Percentiles rank a stretch among this genome's conserved stretches.
Conservation (phyloP, 2,329 filamentous ascomycete species). For the Plectosphaerella cucumerina region DNA sequence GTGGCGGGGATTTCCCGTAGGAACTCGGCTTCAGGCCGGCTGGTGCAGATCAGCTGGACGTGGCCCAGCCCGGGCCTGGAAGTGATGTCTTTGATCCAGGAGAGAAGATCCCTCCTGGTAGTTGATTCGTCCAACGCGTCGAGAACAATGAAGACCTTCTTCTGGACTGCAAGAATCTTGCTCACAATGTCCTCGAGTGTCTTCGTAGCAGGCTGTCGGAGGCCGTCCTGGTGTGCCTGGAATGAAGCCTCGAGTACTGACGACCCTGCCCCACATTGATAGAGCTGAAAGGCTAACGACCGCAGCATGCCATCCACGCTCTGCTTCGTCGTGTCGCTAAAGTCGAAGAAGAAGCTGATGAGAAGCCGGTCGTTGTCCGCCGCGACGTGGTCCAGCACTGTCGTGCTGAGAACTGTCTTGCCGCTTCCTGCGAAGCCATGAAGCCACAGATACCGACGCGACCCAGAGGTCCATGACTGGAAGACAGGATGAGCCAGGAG, state of each 20-base stretch:
- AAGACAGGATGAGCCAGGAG: constrained; percentile 7
- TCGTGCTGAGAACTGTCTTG: background rate
- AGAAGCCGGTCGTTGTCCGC: background rate
- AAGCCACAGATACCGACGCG: constrained; percentile 6
- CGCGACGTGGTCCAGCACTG: background rate
- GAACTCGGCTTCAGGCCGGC: constrained; percentile 3
- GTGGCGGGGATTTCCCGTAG: background rate
- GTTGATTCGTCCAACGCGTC: constrained; percentile 19
- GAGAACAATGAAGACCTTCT: constrained; percentile 8
- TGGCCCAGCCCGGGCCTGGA: constrained; percentile 5
- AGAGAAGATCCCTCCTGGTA: constrained; percentile 12
- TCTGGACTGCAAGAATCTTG: constrained; percentile 14
- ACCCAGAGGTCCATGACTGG: constrained; percentile 9
- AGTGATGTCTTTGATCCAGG: constrained; percentile 11
- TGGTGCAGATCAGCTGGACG: background rate
- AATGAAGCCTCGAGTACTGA: constrained; percentile 1
- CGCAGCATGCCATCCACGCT: no score
- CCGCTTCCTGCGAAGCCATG: background rate
- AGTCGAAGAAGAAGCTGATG: no score
- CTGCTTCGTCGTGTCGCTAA: no score
- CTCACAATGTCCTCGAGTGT: constrained; percentile 15
- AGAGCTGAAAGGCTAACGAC: no score
- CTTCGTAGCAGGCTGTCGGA: constrained; percentile 16
- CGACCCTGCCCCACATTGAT: constrained; percentile 7
- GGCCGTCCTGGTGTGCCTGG: constrained; percentile 6